Percentiles rank a stretch among this genome's conserved stretches.
phyloP scores from a whole-genome alignment of 352 stramenopile species.

The Pythium dissotocum region DNA sequence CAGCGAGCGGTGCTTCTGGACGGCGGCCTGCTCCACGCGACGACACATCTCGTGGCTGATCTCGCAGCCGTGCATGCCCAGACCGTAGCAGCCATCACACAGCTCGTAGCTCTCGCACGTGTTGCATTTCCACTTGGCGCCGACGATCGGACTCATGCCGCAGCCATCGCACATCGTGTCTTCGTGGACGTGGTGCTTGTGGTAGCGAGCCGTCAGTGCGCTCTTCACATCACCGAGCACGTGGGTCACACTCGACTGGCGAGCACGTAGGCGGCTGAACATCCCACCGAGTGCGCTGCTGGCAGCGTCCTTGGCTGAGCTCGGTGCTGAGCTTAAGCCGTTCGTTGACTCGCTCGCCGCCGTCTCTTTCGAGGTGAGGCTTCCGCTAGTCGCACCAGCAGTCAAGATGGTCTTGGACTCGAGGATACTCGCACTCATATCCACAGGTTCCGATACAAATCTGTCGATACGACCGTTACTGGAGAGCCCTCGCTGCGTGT shows the following conservation, averaged over 20 bases:
- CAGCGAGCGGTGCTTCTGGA: conserved; percentile 52
- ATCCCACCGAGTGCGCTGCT: conserved; percentile 36
- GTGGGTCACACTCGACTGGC: conserved; percentile 43
- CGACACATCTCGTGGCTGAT: conserved; percentile 70
- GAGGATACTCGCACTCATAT: conserved; percentile 53
- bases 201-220: conserved; percentile 42
- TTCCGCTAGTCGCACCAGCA: background rate
- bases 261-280: conserved; percentile 46
- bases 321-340: conserved; percentile 20
- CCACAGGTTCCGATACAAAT: conserved; percentile 62
- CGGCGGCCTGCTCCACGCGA: conserved; percentile 55
- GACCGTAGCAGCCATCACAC: conserved; percentile 68
- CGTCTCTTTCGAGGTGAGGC: background rate
- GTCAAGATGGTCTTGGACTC: conserved; percentile 62
- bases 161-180: conserved; percentile 81
- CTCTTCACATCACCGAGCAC: conserved; percentile 69
- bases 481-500: conserved; percentile 38
- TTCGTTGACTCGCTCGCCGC: background rate
- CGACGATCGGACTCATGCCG: conserved; percentile 74
- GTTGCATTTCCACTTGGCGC: conserved; percentile 75
- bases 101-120: conserved; percentile 70
- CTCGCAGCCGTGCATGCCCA: conserved; percentile 70
- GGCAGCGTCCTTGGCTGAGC: conserved; percentile 20
- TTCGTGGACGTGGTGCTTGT: conserved; percentile 74
- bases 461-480: conserved; percentile 37